Conservation (phyloP, 1,284 basidiomycete genomes). For the Tylopilus orsonianus region DNA sequence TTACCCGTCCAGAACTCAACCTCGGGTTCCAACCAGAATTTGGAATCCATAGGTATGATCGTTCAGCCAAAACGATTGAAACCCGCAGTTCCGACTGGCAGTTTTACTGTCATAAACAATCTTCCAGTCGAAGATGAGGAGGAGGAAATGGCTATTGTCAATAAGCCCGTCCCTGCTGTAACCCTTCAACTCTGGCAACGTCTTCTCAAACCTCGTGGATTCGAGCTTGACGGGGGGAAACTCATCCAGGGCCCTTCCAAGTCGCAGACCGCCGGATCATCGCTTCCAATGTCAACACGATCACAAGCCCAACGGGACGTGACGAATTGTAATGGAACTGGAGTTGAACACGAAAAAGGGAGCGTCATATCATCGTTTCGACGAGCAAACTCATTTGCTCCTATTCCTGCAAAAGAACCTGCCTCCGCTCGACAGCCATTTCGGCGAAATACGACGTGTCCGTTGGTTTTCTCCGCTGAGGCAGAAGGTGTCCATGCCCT, state of each 20-base stretch:
- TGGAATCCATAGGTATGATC: conserved; percentile 9
- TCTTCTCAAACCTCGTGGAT: conserved; percentile 63
- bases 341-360: conserved; percentile 13
- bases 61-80: conserved; percentile 5
- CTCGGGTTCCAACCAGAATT: conserved; percentile 15
- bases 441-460: conserved; percentile 38
- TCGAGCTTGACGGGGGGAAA: conserved; percentile 52
- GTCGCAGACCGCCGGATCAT: conserved; percentile 23
- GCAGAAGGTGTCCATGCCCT: conserved; percentile 13
- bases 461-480: conserved; percentile 19
- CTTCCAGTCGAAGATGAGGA: conserved; percentile 19
- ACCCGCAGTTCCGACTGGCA: conserved; percentile 13
- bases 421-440: conserved; percentile 49
- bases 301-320: conserved; percentile 2
- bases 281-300: conserved; percentile 15
- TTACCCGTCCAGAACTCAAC: conserved; percentile 18
- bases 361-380: conserved; percentile 57
- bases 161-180: conserved; percentile 55
- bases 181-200: conserved; percentile 67
- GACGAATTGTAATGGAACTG: neutral
- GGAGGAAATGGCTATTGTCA: conserved; percentile 53
- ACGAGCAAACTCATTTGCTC: conserved; percentile 58
- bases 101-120: conserved; percentile 26
- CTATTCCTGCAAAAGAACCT: conserved; percentile 29
- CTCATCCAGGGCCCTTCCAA: conserved; percentile 45